phyloP scores from a whole-genome alignment of 257 asterid species.

The Ocimum tenuiflorum region DNA sequence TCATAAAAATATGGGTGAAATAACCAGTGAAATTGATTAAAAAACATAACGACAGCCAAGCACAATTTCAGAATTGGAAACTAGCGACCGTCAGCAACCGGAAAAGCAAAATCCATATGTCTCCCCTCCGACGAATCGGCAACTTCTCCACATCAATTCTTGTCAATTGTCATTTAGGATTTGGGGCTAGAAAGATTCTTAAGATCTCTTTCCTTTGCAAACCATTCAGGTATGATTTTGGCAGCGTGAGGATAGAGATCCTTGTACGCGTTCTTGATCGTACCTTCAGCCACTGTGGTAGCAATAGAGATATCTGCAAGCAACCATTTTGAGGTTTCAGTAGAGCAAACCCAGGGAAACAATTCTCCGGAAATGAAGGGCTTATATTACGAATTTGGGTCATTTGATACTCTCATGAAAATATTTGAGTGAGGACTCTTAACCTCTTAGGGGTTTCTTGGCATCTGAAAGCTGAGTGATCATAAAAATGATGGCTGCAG shows the following conservation, averaged over 20 bases:
- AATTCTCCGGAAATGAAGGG: no score
- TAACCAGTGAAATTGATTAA: neutral
- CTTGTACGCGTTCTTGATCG: conserved; percentile 76
- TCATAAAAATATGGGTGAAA: neutral
- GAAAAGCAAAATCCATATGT: neutral
- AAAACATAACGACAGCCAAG: neutral
- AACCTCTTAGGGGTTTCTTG: conserved; percentile 72
- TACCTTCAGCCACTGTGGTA: conserved; percentile 82
- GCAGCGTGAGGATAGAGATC: conserved; percentile 70
- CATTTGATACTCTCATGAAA: neutral
- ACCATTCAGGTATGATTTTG: conserved; percentile 77
- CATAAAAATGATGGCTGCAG: conserved; percentile 78
- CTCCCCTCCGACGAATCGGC: neutral
- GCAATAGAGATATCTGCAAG: conserved; percentile 59
- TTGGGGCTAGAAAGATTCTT: conserved; percentile 64
- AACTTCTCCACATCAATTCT: neutral
- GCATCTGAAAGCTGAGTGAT: conserved; percentile 67
- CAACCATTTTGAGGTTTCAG: no score
- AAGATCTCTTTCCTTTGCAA: conserved; percentile 55
- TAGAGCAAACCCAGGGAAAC: no score
- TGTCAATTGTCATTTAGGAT: no score
- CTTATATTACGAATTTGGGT: neutral
- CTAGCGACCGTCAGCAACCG: neutral
- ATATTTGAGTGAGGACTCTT: conserved; percentile 5
- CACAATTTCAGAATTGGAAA: neutral